Evolutionary conservation across 2,329 filamentous ascomycete genomes (phyloP).

Genomic region (Elsinoe perseae): DNA sequence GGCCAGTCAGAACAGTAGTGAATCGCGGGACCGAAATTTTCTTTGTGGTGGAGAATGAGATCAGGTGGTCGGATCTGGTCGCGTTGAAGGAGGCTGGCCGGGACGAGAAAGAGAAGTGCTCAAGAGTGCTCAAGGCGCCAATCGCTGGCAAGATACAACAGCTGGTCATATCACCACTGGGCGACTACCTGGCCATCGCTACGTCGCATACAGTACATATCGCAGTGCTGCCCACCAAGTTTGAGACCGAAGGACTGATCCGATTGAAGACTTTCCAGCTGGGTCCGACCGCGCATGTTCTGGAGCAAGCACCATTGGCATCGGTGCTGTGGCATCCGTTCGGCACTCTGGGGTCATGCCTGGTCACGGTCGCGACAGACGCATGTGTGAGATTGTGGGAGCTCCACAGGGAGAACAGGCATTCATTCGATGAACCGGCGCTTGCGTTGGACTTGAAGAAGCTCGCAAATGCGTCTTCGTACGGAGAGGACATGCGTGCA

Average conservation of each 20-base stretch:
- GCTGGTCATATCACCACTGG: conserved; percentile 73
- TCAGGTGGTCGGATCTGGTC: conserved; percentile 82
- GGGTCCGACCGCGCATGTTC: conserved; percentile 86
- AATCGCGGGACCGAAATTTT: conserved; percentile 81
- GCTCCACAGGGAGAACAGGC: conserved; percentile 71
- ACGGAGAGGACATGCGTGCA: conserved; percentile 76
- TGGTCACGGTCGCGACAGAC: conserved; percentile 84
- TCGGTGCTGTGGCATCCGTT: conserved; percentile 89
- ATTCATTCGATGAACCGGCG: conserved; percentile 76
- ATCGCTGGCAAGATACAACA: conserved; percentile 78
- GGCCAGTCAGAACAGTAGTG: conserved; percentile 59
- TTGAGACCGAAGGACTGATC: conserved; percentile 53
- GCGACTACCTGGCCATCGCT: conserved; percentile 73
- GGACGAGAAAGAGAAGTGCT: conserved; percentile 12
- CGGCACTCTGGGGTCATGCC: conserved; percentile 68
- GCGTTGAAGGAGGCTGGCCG: conserved; percentile 57
- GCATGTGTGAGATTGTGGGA: conserved; percentile 89
- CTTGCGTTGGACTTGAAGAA: conserved; percentile 84
- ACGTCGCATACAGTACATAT: conserved; percentile 85
- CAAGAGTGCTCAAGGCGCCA: conserved; percentile 65
- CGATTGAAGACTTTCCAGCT: conserved; percentile 82
- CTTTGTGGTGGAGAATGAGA: conserved; percentile 77
- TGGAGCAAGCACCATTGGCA: conserved; percentile 70
- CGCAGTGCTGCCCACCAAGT: conserved; percentile 63
- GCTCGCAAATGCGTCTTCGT: conserved; percentile 71